Evolutionary conservation across 2,329 filamentous ascomycete genomes (phyloP).

Genomic region (Colletotrichum cuscutae): DNA sequence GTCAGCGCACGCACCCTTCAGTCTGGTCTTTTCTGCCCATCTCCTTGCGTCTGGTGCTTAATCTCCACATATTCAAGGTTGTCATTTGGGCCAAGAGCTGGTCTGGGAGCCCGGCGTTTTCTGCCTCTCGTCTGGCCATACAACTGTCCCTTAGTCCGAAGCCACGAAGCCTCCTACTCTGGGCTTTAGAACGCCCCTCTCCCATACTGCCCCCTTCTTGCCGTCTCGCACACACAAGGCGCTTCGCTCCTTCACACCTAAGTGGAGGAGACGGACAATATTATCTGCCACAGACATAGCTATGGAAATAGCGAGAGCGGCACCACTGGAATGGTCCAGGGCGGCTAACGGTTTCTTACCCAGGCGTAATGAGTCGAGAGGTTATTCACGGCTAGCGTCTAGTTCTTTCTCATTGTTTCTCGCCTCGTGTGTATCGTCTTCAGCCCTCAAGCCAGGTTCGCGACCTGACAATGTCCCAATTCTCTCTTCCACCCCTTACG

Average conservation of each 20-base stretch:
- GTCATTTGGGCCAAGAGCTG: slow-evolving; percentile 6
- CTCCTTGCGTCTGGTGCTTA: slow-evolving; percentile 4
- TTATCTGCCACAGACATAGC: not conserved
- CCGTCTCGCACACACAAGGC: not conserved
- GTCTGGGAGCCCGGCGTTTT: not conserved
- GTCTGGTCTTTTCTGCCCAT: not conserved
- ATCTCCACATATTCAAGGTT: slow-evolving; percentile 26
- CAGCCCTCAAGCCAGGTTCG: not conserved
- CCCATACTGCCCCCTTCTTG: not conserved
- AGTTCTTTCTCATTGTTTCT: slow-evolving; percentile 4
- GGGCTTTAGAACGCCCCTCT: not conserved
- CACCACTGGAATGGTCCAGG: not conserved
- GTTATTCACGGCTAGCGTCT: slow-evolving; percentile 12
- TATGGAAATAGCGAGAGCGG: slow-evolving; percentile 5
- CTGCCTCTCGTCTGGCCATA: not conserved
- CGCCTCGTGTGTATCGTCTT: slow-evolving; percentile 4
- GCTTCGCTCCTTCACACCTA: not conserved
- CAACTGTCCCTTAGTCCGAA: not conserved
- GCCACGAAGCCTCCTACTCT: slow-evolving; percentile 4
- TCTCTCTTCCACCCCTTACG: not conserved
- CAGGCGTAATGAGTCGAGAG: slow-evolving; percentile 3
- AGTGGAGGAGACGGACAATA: not conserved
- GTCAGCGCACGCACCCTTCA: not conserved
- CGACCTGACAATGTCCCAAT: not conserved
- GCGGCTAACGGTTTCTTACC: slow-evolving; percentile 13